These are phyloP conservation scores for Sphagnurus paluster DNA, from an alignment of 1,284 basidiomycete species.

Conservation along the genomic window DNA sequence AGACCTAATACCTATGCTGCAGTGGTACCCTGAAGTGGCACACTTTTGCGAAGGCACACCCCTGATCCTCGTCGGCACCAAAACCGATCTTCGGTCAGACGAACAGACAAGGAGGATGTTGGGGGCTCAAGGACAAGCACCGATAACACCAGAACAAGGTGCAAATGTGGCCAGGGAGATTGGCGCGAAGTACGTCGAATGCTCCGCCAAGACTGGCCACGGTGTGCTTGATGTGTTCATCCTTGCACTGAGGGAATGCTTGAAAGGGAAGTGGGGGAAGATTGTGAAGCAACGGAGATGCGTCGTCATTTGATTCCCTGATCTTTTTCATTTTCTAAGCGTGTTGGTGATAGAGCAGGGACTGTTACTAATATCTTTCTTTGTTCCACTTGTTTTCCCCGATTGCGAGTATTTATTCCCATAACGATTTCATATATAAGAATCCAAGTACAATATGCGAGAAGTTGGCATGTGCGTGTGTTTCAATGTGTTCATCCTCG, in stretches of 20 bases:
- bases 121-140: conserved; percentile 85
- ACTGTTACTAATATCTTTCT: conserved; percentile 23
- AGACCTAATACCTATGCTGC: conserved; percentile 15
- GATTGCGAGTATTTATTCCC: conserved; percentile 6
- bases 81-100: conserved; percentile 90
- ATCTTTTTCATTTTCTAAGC: conserved; percentile 13
- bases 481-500: no score
- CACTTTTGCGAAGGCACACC: conserved; percentile 97
- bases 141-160: conserved; percentile 83
- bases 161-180: conserved; percentile 85
- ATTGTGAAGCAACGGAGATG: conserved; percentile 75
- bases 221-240: conserved; percentile 95
- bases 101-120: conserved; percentile 90
- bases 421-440: background rate
- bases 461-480: no score
- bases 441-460: background rate
- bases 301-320: conserved; percentile 61
- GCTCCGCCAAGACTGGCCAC: conserved; percentile 87
- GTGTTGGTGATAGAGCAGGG: conserved; percentile 21
- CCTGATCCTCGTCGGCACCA: conserved; percentile 90
- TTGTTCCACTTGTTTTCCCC: conserved; percentile 13
- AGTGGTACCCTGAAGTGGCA: conserved; percentile 98
- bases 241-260: conserved; percentile 85
- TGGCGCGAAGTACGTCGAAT: conserved; percentile 94
- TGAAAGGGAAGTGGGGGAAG: conserved; percentile 75